A percentile compares a stretch with the other conserved stretches of the same genome.
phyloP scores from a whole-genome alignment of 805 yeast genomes.

The Candida saitoana region DNA sequence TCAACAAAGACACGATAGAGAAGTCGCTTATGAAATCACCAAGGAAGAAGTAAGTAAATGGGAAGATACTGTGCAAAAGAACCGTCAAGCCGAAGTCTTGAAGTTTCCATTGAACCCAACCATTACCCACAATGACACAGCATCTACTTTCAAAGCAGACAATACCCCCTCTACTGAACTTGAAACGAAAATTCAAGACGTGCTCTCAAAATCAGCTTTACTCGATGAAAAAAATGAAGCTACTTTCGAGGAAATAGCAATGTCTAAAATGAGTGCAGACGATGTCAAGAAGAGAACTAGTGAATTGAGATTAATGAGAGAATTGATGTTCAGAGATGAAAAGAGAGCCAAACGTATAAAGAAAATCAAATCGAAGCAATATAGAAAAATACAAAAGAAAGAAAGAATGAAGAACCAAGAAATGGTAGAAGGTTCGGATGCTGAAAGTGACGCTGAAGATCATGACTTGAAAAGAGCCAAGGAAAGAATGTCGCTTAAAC shows the following conservation, averaged over 20 bases:
- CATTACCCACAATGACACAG: constrained; percentile 39
- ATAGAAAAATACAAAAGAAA: constrained; percentile 79
- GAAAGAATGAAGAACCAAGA: constrained; percentile 69
- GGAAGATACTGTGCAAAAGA: constrained; percentile 76
- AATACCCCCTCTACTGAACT: constrained; percentile 53
- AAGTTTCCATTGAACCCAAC: constrained; percentile 65
- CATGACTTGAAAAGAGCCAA: constrained; percentile 74
- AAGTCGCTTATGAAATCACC: constrained; percentile 86
- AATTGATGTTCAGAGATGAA: constrained; percentile 94
- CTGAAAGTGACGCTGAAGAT: constrained; percentile 51
- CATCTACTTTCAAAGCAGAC: constrained; percentile 48
- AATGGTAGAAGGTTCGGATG: constrained; percentile 59
- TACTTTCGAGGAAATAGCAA: constrained; percentile 82
- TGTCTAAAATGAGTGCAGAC: constrained; percentile 74
- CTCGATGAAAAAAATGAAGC: constrained; percentile 71
- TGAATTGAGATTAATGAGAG: constrained; percentile 89
- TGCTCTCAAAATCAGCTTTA: constrained; percentile 62
- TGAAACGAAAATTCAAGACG: constrained; percentile 59
- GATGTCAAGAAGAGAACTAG: constrained; percentile 73
- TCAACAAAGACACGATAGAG: constrained; percentile 79
- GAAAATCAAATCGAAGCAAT: constrained; percentile 90
- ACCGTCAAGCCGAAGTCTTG: constrained; percentile 80
- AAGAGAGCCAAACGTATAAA: constrained; percentile 84
- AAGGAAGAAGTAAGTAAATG: constrained; percentile 84
- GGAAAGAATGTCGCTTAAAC: constrained; percentile 90